Percentiles rank a stretch among this genome's conserved stretches.
Conservation (phyloP, 495 filamentous ascomycete genomes). For the Penicillium bovifimosum region DNA sequence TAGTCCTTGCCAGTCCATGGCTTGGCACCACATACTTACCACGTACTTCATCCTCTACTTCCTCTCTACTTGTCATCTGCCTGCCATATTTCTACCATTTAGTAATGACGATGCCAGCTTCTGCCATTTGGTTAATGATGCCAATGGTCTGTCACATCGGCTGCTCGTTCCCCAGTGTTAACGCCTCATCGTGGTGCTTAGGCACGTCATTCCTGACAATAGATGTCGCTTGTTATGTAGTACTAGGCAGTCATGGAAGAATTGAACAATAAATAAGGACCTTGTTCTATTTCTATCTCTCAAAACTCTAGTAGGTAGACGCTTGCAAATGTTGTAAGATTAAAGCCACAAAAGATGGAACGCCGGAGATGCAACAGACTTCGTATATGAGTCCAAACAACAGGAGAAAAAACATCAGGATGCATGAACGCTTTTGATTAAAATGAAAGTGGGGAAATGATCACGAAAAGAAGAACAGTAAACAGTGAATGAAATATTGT, state of each 20-base stretch:
- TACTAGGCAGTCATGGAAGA: background rate
- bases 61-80: background rate
- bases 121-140: background rate
- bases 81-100: background rate
- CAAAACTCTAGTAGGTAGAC: background rate
- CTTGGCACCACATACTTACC: background rate
- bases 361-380: background rate
- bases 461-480: background rate
- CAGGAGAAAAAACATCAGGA: background rate
- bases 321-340: background rate
- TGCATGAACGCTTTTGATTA: background rate
- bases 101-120: background rate
- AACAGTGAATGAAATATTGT: background rate
- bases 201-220: background rate
- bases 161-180: background rate
- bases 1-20: background rate
- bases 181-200: slow-evolving; percentile 12
- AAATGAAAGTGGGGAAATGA: background rate
- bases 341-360: background rate
- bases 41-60: background rate
- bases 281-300: background rate
- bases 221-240: background rate
- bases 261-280: background rate
- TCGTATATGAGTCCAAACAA: background rate
- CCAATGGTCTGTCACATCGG: background rate